Percentiles rank a stretch among this genome's conserved stretches.
Conservation (phyloP, 164 flowering plant species). For the Stephania cephalantha region DNA sequence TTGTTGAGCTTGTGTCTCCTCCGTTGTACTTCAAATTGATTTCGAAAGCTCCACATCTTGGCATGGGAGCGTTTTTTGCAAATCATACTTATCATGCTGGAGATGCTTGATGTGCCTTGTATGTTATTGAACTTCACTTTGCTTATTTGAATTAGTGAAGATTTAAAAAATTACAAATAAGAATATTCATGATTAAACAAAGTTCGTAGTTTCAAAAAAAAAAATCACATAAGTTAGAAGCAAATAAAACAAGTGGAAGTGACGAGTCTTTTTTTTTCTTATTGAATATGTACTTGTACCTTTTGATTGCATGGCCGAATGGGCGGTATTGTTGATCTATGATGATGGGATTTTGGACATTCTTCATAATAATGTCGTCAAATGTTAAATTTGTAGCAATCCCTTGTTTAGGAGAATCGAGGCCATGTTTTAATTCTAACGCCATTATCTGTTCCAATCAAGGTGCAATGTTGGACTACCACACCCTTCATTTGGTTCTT, state of each 20-base stretch:
- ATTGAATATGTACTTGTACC: not conserved
- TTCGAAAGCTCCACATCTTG: constrained; percentile 15
- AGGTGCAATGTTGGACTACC: constrained; percentile 34
- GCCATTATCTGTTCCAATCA: constrained; percentile 45
- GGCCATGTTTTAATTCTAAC: constrained; percentile 51
- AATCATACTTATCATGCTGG: constrained; percentile 16
- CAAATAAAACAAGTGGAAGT: not conserved
- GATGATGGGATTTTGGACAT: constrained; percentile 54
- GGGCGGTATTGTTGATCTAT: constrained; percentile 60
- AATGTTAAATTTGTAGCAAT: constrained; percentile 31
- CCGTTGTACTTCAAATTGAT: constrained; percentile 22
- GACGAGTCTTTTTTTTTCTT: not conserved
- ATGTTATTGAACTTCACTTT: constrained; percentile 21
- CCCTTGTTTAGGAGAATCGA: constrained; percentile 15
- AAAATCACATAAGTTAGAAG: too few relatives aligned
- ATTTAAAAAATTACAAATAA: not conserved
- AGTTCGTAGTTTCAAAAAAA: too few relatives aligned
- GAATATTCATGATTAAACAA: not conserved
- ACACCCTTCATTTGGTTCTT: constrained; percentile 41
- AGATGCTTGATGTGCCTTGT: constrained; percentile 21
- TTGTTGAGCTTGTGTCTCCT: constrained; percentile 14
- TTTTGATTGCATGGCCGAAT: constrained; percentile 1
- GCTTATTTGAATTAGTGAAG: constrained; percentile 22
- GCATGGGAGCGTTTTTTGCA: constrained; percentile 24
- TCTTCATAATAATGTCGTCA: constrained; percentile 36